Base-by-base conservation (phyloP, 2,329 filamentous ascomycete genomes). In the Pyrenophora seminiperda region DNA sequence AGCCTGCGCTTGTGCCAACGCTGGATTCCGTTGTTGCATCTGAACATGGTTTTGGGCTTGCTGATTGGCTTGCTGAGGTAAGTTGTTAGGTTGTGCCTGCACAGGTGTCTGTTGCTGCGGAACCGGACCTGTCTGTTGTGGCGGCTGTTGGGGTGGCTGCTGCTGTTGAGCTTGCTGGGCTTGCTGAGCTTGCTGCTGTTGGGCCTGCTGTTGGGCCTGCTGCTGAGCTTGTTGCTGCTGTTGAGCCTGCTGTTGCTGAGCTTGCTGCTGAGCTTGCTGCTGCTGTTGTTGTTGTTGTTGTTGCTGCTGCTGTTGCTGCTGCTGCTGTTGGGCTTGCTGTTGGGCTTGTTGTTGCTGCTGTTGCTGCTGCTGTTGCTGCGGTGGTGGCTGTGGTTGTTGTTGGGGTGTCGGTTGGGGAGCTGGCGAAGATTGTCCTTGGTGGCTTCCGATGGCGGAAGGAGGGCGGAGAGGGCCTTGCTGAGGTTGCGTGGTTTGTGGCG, bases 101-200 rank as follows among this genome's bases (percentile, higher is more conserved):
- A 62, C 65, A 10, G 63, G 75, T 61, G 77, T 76, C 55, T 76
- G 76, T 45, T 76, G 75, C 56, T 76, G 73, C 45, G 76, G 72
- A 47, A 73, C 73, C 18, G 75, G 71, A 10, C 72, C 71, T 68
- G 76, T 49, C 70, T 73, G 53, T 43, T 67, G 74, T 46, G 70
- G 72, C 37, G 72, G 72, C 38, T 78, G 66, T 24, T 58, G 56
- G 13, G 58, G 59, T n/a, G 42, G 41, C 10, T 54, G 66, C 56
- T 48, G 52, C 39, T 59, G 59, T 13, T 63, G 62, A n/a, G n/a
- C n/a, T n/a, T 75, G 75, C 36, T 76, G 70, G 30, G 19, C 19
- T 24, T 76, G 71, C 17, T 75, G 74, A 32, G 72, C 70, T 30
- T 72, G 67, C 41, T 74, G 75, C 53, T 75, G 73, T 38, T 73